Conservation (phyloP, 805 yeast species). For the Pichia pseudocactophila region DNA sequence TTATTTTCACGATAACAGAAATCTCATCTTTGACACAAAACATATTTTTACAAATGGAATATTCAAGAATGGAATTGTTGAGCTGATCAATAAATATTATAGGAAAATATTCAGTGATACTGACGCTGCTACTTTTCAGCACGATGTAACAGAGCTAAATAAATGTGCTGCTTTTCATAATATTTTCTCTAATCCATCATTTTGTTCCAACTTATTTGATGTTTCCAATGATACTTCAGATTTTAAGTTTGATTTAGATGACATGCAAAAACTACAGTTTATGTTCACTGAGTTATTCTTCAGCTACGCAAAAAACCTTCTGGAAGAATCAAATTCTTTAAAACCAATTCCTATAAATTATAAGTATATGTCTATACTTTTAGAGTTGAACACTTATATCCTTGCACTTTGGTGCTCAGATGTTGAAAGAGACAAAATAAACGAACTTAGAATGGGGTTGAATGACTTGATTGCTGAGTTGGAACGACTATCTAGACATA, state of each 20-base stretch:
- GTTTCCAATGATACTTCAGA: background rate
- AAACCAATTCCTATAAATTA: background rate
- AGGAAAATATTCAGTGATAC: background rate
- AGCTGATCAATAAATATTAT: background rate
- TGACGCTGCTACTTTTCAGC: background rate
- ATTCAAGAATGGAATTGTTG: background rate
- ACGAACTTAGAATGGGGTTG: background rate
- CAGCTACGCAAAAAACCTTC: background rate
- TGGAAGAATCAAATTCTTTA: background rate
- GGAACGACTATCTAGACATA: background rate
- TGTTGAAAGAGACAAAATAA: background rate
- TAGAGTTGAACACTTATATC: conserved; percentile 5
- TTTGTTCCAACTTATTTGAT: background rate
- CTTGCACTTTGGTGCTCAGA: conserved; percentile 1
- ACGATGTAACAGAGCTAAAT: background rate
- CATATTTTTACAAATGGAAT: background rate
- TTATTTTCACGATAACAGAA: background rate
- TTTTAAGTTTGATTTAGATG: background rate
- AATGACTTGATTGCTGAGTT: background rate
- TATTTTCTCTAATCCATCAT: background rate
- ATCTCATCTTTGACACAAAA: conserved; percentile 1
- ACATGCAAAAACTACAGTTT: conserved; percentile 1
- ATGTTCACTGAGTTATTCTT: background rate
- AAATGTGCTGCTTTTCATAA: background rate
- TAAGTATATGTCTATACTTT: background rate